Conservation (phyloP, 176 grass and related monocot genomes). For the Triticum monococcum region DNA sequence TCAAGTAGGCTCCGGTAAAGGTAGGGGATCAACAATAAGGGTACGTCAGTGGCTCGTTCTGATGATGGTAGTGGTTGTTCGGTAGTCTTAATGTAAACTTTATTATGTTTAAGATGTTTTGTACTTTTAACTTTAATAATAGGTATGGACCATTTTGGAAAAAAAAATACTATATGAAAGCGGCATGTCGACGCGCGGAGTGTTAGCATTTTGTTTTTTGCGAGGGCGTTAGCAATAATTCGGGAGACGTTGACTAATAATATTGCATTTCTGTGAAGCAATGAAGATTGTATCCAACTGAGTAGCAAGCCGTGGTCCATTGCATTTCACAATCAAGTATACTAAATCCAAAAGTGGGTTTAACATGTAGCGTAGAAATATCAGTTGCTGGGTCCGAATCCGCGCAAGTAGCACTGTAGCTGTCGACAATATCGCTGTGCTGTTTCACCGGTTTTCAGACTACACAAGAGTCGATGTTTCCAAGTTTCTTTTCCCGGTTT, state of each 20-base stretch:
- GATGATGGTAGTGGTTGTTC: too few species aligned
- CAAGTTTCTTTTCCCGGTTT: too few species aligned
- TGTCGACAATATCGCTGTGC: neutral
- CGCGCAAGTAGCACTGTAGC: neutral
- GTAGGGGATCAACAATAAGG: too few species aligned
- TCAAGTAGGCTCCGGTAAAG: too few species aligned
- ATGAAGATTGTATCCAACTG: neutral
- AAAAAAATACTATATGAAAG: neutral
- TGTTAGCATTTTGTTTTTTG: too few species aligned
- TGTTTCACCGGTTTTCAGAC: too few species aligned
- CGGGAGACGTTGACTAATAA: neutral
- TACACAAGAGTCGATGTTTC: too few species aligned
- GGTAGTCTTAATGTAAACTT: too few species aligned
- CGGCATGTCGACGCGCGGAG: neutral
- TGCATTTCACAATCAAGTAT: neutral
- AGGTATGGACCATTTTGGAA: too few species aligned
- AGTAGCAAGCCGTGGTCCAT: neutral
- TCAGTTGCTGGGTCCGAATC: neutral
- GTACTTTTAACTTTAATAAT: too few species aligned
- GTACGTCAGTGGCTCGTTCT: too few species aligned
- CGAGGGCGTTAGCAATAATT: neutral
- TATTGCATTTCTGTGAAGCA: neutral
- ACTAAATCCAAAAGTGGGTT: neutral
- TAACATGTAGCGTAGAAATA: neutral
- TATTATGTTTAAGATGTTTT: too few species aligned